Conservation (phyloP, 73 alveolate species). For the Vitrella brassicaformis region DNA sequence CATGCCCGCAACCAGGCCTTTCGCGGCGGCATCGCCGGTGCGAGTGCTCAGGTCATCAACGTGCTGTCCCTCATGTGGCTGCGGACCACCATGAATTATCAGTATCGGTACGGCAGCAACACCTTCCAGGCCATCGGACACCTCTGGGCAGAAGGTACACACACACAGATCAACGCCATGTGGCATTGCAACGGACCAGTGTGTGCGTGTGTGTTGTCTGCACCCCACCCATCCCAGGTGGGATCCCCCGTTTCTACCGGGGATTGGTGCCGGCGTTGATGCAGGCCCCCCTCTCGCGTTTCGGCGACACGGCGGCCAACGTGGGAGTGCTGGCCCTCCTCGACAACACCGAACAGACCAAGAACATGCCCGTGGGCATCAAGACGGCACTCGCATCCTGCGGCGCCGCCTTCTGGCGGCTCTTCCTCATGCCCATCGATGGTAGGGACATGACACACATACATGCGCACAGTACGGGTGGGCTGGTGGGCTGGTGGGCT, state of each 20-base stretch:
- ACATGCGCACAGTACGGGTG: background rate
- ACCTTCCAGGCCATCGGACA: conserved; percentile 16
- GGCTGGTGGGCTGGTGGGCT: background rate
- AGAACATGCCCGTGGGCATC: background rate
- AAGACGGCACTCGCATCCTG: background rate
- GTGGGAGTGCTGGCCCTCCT: conserved; percentile 32
- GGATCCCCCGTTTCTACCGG: conserved; percentile 56
- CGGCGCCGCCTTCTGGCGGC: conserved; percentile 7
- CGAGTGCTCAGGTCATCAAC: conserved; percentile 56
- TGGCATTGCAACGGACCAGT: no score
- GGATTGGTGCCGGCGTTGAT: conserved; percentile 58
- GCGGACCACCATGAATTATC: conserved; percentile 66
- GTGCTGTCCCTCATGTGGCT: conserved; percentile 64
- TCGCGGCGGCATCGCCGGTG: conserved; percentile 55
- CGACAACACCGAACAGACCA: background rate
- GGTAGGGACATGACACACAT: conserved; percentile 36
- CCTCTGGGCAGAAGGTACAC: conserved; percentile 30
- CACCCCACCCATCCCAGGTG: no score
- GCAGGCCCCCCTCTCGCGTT: conserved; percentile 58
- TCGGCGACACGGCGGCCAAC: conserved; percentile 63
- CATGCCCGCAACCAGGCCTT: conserved; percentile 16
- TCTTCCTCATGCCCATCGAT: conserved; percentile 38
- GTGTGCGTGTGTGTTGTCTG: no score
- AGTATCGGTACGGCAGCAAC: conserved; percentile 51
- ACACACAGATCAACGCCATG: no score